Evolutionary conservation across 495 filamentous ascomycete genomes (phyloP).

Genomic region (Penicillium canariense): DNA sequence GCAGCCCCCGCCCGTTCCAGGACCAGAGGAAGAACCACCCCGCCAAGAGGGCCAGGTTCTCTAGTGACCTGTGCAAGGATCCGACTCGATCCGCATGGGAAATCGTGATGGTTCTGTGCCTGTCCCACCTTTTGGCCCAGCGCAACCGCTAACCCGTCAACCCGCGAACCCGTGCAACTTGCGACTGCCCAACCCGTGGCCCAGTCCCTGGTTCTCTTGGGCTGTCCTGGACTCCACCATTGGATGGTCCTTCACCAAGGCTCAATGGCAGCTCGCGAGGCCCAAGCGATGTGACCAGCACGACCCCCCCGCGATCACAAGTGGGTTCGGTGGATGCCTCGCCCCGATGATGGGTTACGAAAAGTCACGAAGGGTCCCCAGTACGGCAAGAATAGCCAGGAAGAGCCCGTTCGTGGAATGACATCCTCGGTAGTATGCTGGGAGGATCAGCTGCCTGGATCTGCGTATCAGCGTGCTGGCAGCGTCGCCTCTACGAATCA

Average conservation of each 20-base stretch:
- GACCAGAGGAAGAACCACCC: slow-evolving; percentile 6
- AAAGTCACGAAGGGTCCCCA: no score
- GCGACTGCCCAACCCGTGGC: no score
- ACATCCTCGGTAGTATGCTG: not conserved
- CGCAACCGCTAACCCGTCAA: not conserved
- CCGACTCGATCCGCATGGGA: slow-evolving; percentile 34
- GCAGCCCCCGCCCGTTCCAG: not conserved
- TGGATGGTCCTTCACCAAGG: slow-evolving; percentile 2
- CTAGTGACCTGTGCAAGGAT: slow-evolving; percentile 21
- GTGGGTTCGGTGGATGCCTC: not conserved
- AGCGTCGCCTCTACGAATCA: slow-evolving; percentile 5
- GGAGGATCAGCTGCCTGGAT: slow-evolving; percentile 13
- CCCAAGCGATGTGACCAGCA: slow-evolving; percentile 1
- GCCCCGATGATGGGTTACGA: no score
- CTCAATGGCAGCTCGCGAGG: not conserved
- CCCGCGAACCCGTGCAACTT: slow-evolving; percentile 15
- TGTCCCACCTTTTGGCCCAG: slow-evolving; percentile 24
- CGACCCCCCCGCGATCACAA: not conserved
- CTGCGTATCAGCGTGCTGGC: not conserved
- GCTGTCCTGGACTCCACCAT: slow-evolving; percentile 21
- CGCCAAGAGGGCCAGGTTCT: slow-evolving; percentile 12
- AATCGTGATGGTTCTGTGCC: slow-evolving; percentile 28
- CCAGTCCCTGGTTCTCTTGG: no score
- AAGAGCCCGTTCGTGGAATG: no score
- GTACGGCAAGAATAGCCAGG: not conserved